Conservation (phyloP, 192 early-diverging fungal genomes). For the Coemansia sp. region DNA sequence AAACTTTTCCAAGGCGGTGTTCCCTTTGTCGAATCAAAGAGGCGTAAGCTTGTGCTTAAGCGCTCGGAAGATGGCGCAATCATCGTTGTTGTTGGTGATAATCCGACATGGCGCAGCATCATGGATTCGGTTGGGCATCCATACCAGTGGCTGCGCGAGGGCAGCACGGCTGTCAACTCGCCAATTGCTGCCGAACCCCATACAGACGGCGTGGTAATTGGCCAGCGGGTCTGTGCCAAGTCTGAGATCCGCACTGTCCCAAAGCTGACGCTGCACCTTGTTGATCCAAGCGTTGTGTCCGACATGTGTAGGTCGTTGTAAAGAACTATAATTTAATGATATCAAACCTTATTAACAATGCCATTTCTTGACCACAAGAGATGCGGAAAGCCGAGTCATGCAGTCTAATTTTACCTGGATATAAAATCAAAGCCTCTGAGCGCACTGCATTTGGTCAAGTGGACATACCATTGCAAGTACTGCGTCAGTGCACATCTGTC, state of each 20-base stretch:
- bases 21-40: slow-evolving; percentile 38
- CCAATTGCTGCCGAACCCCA: slow-evolving; percentile 1
- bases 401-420: no score
- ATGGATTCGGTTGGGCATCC: slow-evolving; percentile 26
- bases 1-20: slow-evolving; percentile 44
- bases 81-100: slow-evolving; percentile 25
- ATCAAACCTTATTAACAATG: no score
- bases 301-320: neutral
- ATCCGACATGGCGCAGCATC: slow-evolving; percentile 41
- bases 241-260: slow-evolving; percentile 19
- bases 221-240: neutral
- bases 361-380: no score
- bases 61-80: slow-evolving; percentile 19
- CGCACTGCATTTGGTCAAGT: no score
- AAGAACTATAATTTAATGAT: neutral
- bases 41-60: slow-evolving; percentile 25
- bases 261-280: slow-evolving; percentile 37
- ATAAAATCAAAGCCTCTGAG: no score
- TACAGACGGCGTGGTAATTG: neutral
- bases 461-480: no score
- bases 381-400: no score
- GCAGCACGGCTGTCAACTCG: neutral
- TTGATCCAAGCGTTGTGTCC: slow-evolving; percentile 8
- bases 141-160: neutral
- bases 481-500: no score